Evolutionary conservation across 495 filamentous ascomycete genomes (phyloP), one percentile per base, ranked within the genome.

Genomic region (Emericellopsis terricola): DNA sequence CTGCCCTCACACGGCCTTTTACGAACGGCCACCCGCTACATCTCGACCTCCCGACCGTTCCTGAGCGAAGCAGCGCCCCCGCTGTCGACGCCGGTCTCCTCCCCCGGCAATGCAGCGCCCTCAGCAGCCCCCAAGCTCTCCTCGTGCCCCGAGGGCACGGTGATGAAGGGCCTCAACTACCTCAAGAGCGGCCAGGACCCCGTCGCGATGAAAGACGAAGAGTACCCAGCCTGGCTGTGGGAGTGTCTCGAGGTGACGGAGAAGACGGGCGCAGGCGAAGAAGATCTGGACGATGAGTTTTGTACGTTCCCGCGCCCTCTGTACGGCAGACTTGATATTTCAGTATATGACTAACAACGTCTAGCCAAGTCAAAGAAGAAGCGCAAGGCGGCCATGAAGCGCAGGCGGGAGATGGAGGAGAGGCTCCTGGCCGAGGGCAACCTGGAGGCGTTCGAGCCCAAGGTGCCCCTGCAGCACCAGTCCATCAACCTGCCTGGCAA

Each of bases 181-280:
- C 60, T 91, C 47, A 94, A 94, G 61, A 59, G 57, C 36, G 55
- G 50, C 40, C 65, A 65, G 26, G 74, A 83, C 48, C 73, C 73
- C 0, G 43, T 92, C 8, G 89, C 89, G 19, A 59, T 73, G 45
- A 68, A 77, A 34, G 89, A 97, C 50, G 57, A 68, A 20, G 85
- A 83, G 36, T 97, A 97, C 59, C 89, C 89, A 11, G 67, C 62
- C 9, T 97, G 89, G 89, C 57, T 97, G 34, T 97, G 89, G 89
- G 55, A 48, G 0, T 68, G 85, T 41, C 57, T 94, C 16, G 69
- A 71, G 13, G 58, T 66, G 49, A 49, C 57, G 43, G 63, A 64
- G 46, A 64, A 62, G 24, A 45, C 41, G 2, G 49, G 42, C 8
- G 47, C 41, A 1, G 51, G 39, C 4, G 56, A 54, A 10, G 56